Conservation (phyloP, 306 rosid species). For the Sphenostylis stenocarpa region DNA sequence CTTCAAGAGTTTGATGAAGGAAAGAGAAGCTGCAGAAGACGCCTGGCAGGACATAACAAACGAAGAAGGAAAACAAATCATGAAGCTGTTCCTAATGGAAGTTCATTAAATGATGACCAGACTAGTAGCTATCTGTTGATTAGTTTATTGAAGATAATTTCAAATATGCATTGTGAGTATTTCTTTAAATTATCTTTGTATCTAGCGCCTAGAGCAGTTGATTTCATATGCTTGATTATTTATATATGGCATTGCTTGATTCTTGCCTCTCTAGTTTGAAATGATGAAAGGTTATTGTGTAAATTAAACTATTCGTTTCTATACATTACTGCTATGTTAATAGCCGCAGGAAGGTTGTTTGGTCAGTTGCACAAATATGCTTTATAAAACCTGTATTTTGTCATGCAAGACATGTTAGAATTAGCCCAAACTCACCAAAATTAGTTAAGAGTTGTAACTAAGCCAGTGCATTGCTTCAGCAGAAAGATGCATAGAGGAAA, state of each 20-base stretch:
- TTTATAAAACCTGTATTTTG: constrained; percentile 9
- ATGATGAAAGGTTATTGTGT: neutral
- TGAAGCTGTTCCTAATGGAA: constrained; percentile 50
- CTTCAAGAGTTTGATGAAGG: constrained; percentile 71
- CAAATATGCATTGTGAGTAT: constrained; percentile 56
- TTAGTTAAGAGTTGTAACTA: neutral
- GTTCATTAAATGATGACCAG: constrained; percentile 50
- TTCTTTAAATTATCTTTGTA: neutral
- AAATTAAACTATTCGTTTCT: constrained; percentile 12
- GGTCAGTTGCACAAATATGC: constrained; percentile 8
- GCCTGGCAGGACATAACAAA: constrained; percentile 64
- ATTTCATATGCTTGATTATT: constrained; percentile 4
- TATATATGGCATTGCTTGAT: constrained; percentile 18
- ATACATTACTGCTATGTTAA: neutral
- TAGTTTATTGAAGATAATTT: constrained; percentile 56
- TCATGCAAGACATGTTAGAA: neutral
- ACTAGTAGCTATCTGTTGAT: constrained; percentile 53
- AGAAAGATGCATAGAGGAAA: constrained; percentile 1
- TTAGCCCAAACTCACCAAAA: neutral
- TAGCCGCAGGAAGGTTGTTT: constrained; percentile 24
- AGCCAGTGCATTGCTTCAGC: neutral
- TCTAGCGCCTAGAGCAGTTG: constrained; percentile 3
- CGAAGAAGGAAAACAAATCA: constrained; percentile 59
- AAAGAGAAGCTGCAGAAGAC: constrained; percentile 68
- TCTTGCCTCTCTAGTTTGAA: constrained; percentile 24